Evolutionary conservation across 78 protist species (phyloP).

Genomic region (Pigoraptor vietnamica): DNA sequence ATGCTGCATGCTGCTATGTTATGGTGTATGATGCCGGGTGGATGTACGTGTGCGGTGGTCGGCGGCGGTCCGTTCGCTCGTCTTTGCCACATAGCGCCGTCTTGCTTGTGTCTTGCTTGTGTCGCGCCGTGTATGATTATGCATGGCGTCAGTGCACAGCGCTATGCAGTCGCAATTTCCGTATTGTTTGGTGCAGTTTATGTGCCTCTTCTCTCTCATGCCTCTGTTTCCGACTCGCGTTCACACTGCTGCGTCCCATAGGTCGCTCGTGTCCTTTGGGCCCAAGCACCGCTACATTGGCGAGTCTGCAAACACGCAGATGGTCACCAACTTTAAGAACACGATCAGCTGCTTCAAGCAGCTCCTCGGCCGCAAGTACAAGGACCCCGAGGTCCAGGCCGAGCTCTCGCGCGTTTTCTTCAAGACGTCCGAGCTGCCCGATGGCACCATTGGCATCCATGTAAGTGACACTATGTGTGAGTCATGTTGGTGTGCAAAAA

Average conservation of each 20-base stretch:
- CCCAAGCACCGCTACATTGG: slow-evolving; percentile 61
- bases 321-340: slow-evolving; percentile 67
- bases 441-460: slow-evolving; percentile 18
- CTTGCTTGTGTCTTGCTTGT: too few relatives aligned
- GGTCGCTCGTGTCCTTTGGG: slow-evolving; percentile 43
- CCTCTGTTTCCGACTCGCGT: too few relatives aligned
- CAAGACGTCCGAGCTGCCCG: background rate
- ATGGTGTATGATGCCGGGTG: too few relatives aligned
- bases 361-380: slow-evolving; percentile 63
- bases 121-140: too few relatives aligned
- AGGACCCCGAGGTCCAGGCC: slow-evolving; percentile 8
- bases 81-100: too few relatives aligned
- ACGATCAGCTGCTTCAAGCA: slow-evolving; percentile 71
- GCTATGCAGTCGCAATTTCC: too few relatives aligned
- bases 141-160: too few relatives aligned
- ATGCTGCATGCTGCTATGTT: background rate
- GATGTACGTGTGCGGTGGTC: too few relatives aligned
- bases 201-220: too few relatives aligned
- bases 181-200: too few relatives aligned
- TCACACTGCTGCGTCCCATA: background rate
- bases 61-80: too few relatives aligned
- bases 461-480: slow-evolving; percentile 13
- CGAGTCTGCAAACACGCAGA: slow-evolving; percentile 40
- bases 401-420: slow-evolving; percentile 4
- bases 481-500: background rate